Conservation (phyloP, 805 yeast species). For the Ogataea nonfermentans region DNA sequence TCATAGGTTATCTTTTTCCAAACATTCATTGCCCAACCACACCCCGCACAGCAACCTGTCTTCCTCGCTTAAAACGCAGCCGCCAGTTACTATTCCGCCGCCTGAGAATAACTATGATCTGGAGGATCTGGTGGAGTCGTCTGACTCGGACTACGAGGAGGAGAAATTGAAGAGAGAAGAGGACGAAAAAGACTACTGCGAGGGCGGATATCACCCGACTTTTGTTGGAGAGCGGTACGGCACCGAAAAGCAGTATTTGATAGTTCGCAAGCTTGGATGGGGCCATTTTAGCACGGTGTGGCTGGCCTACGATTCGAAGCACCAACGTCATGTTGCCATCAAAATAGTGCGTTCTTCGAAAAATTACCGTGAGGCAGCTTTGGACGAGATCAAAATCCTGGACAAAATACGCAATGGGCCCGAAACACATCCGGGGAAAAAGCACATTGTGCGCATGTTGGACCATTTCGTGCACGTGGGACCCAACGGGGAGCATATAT, state of each 20-base stretch:
- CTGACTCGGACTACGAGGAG: slow-evolving; percentile 26
- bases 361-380: slow-evolving; percentile 59
- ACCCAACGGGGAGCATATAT: slow-evolving; percentile 62
- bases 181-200: slow-evolving; percentile 48
- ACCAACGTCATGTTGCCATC: slow-evolving; percentile 53
- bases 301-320: slow-evolving; percentile 46
- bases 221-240: slow-evolving; percentile 53
- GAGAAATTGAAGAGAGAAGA: slow-evolving; percentile 44
- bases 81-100: slow-evolving; percentile 1
- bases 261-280: slow-evolving; percentile 64
- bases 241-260: slow-evolving; percentile 41
- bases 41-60: slow-evolving; percentile 24
- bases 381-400: slow-evolving; percentile 57
- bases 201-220: slow-evolving; percentile 68
- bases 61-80: slow-evolving; percentile 19
- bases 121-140: slow-evolving; percentile 28
- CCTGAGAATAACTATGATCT: slow-evolving; percentile 15
- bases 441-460: slow-evolving; percentile 49
- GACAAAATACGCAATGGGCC: slow-evolving; percentile 33
- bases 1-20: slow-evolving; percentile 30
- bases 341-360: slow-evolving; percentile 57
- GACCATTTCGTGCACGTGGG: slow-evolving; percentile 58
- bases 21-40: slow-evolving; percentile 21
- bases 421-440: slow-evolving; percentile 47
- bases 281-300: slow-evolving; percentile 75